Conservation (phyloP, 129 eudicot genomes). For the Flaveria linearis region DNA sequence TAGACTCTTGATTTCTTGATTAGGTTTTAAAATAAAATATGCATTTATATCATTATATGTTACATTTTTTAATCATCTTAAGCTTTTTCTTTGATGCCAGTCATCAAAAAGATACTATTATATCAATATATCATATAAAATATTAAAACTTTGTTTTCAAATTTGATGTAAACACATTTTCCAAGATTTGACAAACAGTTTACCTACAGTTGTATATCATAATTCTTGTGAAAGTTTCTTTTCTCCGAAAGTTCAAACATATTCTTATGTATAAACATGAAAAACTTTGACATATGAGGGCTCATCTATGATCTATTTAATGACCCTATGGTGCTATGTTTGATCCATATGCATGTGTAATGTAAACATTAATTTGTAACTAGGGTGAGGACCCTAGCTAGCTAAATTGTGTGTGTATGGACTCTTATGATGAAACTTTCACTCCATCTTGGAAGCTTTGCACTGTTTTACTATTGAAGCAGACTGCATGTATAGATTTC, state of each 20-base stretch:
- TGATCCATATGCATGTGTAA: constrained; percentile 22
- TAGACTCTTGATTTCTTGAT: constrained; percentile 12
- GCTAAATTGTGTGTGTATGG: constrained; percentile 10
- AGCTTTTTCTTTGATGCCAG: background rate
- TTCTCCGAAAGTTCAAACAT: constrained; percentile 13
- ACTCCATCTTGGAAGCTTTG: constrained; percentile 19
- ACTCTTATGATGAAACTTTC: constrained; percentile 19
- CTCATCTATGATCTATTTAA: constrained; percentile 16
- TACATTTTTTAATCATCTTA: background rate
- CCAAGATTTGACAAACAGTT: constrained; percentile 41
- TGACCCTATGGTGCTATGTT: constrained; percentile 1
- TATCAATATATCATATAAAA: too few relatives aligned
- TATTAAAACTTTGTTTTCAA: constrained; percentile 17
- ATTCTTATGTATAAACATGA: constrained; percentile 9
- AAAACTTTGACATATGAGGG: background rate
- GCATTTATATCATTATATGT: background rate
- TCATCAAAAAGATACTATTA: constrained; percentile 18
- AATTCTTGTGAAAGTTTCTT: constrained; percentile 29
- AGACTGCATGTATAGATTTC: constrained; percentile 19
- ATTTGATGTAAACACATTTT: constrained; percentile 30
- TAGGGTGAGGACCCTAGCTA: background rate
- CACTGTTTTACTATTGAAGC: constrained; percentile 24
- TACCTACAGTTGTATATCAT: constrained; percentile 30
- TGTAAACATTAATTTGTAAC: constrained; percentile 1
- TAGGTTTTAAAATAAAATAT: background rate